Percentiles rank a stretch among this genome's conserved stretches.
phyloP scores from a whole-genome alignment of 495 filamentous ascomycete species.

The Penicillium crystallinum region DNA sequence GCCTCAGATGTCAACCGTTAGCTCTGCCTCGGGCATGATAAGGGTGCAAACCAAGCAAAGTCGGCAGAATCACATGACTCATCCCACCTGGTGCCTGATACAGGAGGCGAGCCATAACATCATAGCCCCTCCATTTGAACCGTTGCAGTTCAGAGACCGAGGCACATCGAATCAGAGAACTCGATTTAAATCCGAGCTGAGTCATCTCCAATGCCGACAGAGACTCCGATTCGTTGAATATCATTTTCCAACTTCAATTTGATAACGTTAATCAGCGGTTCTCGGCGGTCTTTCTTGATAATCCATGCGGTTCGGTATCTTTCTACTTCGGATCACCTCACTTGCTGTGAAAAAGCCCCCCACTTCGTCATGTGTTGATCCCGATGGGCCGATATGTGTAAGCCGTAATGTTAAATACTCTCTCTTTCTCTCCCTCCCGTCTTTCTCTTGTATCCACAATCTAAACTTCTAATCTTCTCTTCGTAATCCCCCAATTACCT shows the following conservation, averaged over 20 bases:
- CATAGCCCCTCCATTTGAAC: too few species aligned
- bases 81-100: too few species aligned
- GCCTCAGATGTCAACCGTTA: too few species aligned
- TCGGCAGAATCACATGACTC: too few species aligned
- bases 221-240: neutral
- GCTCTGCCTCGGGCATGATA: too few species aligned
- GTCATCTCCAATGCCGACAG: neutral
- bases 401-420: slow-evolving; percentile 16
- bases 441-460: slow-evolving; percentile 12
- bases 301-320: slow-evolving; percentile 44
- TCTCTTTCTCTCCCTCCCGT: slow-evolving; percentile 5
- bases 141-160: too few species aligned
- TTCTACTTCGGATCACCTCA: slow-evolving; percentile 41
- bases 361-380: slow-evolving; percentile 20
- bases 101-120: too few species aligned
- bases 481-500: neutral
- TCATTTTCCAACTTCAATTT: too few species aligned
- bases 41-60: too few species aligned
- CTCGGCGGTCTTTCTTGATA: slow-evolving; percentile 40
- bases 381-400: slow-evolving; percentile 33
- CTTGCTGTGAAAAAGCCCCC: neutral
- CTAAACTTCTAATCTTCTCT: slow-evolving; percentile 1
- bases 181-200: too few species aligned
- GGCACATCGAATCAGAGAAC: too few species aligned
- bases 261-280: slow-evolving; percentile 10